Conservation (phyloP, 768 basidiomycete genomes). For the Rickenella mellea region DNA sequence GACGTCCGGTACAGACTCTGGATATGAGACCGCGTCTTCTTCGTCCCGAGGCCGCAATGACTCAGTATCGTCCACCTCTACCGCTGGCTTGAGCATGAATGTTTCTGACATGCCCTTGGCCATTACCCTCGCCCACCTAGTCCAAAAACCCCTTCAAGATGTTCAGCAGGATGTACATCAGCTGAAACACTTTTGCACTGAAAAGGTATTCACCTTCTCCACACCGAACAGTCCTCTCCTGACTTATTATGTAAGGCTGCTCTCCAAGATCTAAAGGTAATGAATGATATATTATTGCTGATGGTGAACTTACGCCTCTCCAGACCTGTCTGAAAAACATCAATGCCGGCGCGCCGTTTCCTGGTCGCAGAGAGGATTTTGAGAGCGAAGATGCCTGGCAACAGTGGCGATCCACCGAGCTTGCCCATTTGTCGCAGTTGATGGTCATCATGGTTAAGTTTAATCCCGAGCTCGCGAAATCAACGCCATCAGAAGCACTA, state of each 20-base stretch:
- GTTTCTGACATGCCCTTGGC: constrained; percentile 77
- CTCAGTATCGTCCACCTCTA: constrained; percentile 25
- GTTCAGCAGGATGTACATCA: constrained; percentile 69
- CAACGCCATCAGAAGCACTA: constrained; percentile 48
- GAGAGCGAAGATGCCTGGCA: constrained; percentile 73
- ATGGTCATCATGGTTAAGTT: constrained; percentile 80
- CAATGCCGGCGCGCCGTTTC: constrained; percentile 73
- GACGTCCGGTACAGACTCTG: constrained; percentile 40
- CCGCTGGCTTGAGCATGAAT: constrained; percentile 29
- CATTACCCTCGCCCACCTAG: constrained; percentile 54
- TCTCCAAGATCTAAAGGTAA: constrained; percentile 76
- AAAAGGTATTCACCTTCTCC: constrained; percentile 43
- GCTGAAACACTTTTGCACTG: constrained; percentile 55
- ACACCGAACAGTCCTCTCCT: not conserved
- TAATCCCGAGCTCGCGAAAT: constrained; percentile 82
- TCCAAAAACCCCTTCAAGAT: constrained; percentile 61
- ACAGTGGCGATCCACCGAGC: constrained; percentile 76
- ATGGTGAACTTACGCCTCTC: constrained; percentile 6
- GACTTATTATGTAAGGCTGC: constrained; percentile 49
- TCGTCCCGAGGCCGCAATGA: constrained; percentile 42
- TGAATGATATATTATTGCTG: not conserved
- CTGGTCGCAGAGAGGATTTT: constrained; percentile 83
- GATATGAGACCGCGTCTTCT: constrained; percentile 54
- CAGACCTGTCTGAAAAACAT: constrained; percentile 90
- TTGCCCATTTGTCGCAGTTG: constrained; percentile 75